A percentile compares a stretch with the other conserved stretches of the same genome.
These are phyloP conservation scores for Auricularia auricula-judae DNA, from an alignment of 768 basidiomycete genomes.

Conservation along the genomic window DNA sequence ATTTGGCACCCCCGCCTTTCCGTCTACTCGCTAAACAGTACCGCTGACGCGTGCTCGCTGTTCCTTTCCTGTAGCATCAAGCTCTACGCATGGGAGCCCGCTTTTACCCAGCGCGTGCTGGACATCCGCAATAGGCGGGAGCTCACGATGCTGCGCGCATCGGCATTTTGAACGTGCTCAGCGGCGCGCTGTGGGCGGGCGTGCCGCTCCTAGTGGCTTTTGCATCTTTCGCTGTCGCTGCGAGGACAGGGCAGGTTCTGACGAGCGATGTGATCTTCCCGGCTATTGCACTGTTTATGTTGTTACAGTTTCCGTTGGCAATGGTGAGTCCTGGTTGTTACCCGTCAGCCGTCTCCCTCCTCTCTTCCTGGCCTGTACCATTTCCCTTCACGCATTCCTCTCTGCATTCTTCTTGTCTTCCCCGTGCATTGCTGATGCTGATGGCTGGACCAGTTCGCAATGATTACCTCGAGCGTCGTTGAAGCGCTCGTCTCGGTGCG, in stretches of 20 bases:
- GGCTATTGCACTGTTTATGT: conserved; percentile 82
- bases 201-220: conserved; percentile 70
- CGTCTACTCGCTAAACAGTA: too few relatives aligned
- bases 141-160: conserved; percentile 75
- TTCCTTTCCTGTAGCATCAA: conserved; percentile 53
- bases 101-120: conserved; percentile 72
- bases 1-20: too few relatives aligned
- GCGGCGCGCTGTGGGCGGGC: conserved; percentile 52
- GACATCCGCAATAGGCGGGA: conserved; percentile 75
- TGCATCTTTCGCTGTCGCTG: conserved; percentile 70
- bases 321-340: conserved; percentile 40
- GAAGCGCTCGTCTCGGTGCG: conserved; percentile 77
- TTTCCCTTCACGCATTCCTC: too few relatives aligned
- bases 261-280: conserved; percentile 93
- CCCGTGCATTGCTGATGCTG: neutral
- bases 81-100: conserved; percentile 90
- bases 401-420: too few relatives aligned
- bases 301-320: conserved; percentile 75
- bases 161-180: conserved; percentile 60
- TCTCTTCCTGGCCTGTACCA: too few relatives aligned
- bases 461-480: conserved; percentile 71
- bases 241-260: conserved; percentile 26
- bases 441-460: conserved; percentile 37
- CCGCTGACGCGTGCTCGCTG: neutral
- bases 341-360: too few relatives aligned